phyloP scores from a whole-genome alignment of 2,329 filamentous ascomycete genomes.

The Clarireedia homoeocarpa region DNA sequence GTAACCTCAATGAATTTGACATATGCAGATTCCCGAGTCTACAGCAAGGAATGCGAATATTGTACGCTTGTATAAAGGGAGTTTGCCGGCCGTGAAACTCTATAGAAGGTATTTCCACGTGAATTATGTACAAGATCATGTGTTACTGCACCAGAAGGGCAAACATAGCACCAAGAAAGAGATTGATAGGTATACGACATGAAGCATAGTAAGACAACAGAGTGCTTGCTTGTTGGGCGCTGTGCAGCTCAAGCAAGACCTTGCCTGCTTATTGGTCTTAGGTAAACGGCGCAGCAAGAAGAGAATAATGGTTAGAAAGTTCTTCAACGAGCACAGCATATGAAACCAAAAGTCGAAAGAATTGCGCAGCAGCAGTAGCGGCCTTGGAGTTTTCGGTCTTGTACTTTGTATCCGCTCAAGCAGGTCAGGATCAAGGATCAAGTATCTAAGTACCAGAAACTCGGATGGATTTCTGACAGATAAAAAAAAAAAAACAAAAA shows the following conservation, averaged over 20 bases:
- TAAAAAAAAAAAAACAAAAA: too few species aligned
- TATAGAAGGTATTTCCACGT: background rate
- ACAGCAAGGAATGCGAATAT: constrained; percentile 1
- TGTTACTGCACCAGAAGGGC: background rate
- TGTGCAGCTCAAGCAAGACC: too few species aligned
- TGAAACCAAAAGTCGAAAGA: constrained; percentile 2
- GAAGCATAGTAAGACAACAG: background rate
- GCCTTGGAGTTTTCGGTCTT: constrained; percentile 7
- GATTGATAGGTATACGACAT: background rate
- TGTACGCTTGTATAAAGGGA: background rate
- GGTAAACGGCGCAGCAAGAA: too few species aligned
- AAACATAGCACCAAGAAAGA: background rate
- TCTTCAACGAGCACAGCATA: background rate
- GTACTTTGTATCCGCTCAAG: constrained; percentile 1
- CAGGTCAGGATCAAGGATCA: background rate
- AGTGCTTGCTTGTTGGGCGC: too few species aligned
- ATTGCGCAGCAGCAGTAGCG: background rate
- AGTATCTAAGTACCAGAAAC: constrained; percentile 6
- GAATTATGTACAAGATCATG: background rate
- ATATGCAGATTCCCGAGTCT: constrained; percentile 8
- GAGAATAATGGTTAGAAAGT: background rate
- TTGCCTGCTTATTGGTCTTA: too few species aligned
- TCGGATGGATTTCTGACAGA: constrained; percentile 1
- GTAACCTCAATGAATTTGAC: constrained; percentile 7
- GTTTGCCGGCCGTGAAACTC: background rate